These are phyloP conservation scores for Diaporthe citriasiana DNA, from an alignment of 2,329 filamentous ascomycete species.

Conservation along the genomic window DNA sequence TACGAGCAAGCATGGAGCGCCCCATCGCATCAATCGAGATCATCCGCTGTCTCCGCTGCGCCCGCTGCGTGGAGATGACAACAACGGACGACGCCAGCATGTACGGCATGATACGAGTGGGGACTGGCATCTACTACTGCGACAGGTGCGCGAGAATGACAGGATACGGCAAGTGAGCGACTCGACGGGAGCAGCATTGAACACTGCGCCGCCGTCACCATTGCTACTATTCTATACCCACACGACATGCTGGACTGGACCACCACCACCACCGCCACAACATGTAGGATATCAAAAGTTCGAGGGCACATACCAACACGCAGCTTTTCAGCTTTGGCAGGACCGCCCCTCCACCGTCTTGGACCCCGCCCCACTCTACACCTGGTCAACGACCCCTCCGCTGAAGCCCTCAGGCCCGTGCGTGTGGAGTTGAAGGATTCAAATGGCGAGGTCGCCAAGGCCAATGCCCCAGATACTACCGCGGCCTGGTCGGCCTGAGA, in stretches of 20 bases:
- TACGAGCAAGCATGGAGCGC: constrained; percentile 64
- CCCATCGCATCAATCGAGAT: constrained; percentile 69
- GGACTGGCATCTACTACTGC: constrained; percentile 77
- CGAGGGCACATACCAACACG: neutral
- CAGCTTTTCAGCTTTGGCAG: constrained; percentile 29
- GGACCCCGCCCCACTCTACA: constrained; percentile 24
- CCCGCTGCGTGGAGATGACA: constrained; percentile 71
- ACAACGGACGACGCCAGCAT: constrained; percentile 70
- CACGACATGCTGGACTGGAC: constrained; percentile 5
- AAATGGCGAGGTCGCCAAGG: constrained; percentile 28
- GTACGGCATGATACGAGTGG: constrained; percentile 75
- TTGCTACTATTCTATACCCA: neutral
- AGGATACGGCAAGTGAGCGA: constrained; percentile 68
- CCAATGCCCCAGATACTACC: constrained; percentile 3
- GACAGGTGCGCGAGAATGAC: constrained; percentile 74
- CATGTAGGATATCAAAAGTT: neutral
- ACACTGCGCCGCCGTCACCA: neutral
- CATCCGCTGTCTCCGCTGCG: constrained; percentile 74
- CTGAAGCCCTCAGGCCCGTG: constrained; percentile 21
- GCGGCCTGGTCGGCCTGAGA: neutral
- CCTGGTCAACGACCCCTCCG: constrained; percentile 26
- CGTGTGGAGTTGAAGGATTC: constrained; percentile 27
- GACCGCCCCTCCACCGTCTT: constrained; percentile 5
- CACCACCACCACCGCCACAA: neutral
- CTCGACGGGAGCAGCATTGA: neutral